Evolutionary conservation across 2,329 filamentous ascomycete genomes (phyloP).

Genomic region (Aureobasidium sp.): DNA sequence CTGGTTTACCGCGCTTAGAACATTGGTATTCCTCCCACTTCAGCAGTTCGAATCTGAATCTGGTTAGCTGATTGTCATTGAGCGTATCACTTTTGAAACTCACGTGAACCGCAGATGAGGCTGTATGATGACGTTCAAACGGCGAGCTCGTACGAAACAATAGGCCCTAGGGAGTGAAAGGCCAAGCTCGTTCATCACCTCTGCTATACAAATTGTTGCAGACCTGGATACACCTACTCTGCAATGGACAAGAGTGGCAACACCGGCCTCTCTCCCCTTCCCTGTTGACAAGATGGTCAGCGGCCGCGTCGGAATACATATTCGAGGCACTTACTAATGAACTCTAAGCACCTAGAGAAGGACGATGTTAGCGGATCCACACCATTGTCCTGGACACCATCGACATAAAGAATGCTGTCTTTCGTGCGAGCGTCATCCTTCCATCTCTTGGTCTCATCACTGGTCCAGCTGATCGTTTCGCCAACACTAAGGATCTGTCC

Average conservation of each 20-base stretch:
- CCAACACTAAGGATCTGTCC: conserved; percentile 85
- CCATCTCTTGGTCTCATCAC: conserved; percentile 46
- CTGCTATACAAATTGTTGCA: conserved; percentile 97
- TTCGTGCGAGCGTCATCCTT: conserved; percentile 23
- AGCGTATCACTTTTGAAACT: conserved; percentile 20
- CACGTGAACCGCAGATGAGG: conserved; percentile 90
- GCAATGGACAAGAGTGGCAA: conserved; percentile 89
- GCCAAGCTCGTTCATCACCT: conserved; percentile 78
- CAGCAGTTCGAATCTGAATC: conserved; percentile 63
- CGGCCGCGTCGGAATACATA: neutral
- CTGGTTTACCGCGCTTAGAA: conserved; percentile 44
- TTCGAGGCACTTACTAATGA: conserved; percentile 67
- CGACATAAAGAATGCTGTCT: conserved; percentile 63
- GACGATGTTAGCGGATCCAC: conserved; percentile 86
- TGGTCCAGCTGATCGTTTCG: conserved; percentile 75
- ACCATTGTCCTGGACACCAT: conserved; percentile 91
- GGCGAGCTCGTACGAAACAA: conserved; percentile 86
- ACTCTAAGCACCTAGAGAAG: conserved; percentile 77
- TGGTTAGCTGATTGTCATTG: conserved; percentile 20
- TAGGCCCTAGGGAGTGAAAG: conserved; percentile 89
- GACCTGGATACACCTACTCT: conserved; percentile 92
- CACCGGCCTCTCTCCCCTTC: conserved; percentile 66
- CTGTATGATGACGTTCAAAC: conserved; percentile 96
- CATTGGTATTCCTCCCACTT: conserved; percentile 87
- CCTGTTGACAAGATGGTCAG: conserved; percentile 46